Base-by-base conservation (phyloP, 202 grass and related monocot species). In the Bolboschoenoplectus hybrid region DNA sequence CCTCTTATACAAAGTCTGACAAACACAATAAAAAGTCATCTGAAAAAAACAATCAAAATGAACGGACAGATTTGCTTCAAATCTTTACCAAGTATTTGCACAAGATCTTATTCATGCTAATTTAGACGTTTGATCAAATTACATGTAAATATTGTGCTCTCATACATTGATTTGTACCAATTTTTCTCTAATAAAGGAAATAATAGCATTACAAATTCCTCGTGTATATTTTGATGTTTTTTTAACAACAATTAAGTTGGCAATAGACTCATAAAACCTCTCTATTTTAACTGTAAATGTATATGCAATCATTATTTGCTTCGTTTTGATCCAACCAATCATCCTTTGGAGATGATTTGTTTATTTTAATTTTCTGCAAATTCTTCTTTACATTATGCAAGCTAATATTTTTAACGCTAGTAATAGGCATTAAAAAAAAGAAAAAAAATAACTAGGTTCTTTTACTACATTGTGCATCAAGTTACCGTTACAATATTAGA, bases 391-490 rank as follows among this genome's bases (percentile, higher is more conserved):
- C 40, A 71, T 43, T 47, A 73, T 49, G 69, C 3, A 16, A 45
- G 41, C 67, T 70, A 9, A 44, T 44, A 45, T n/a, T 45, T 55
- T 56, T 11, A 77, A 32, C 49, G 55, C 50, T 55, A 38, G 7
- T 10, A 67, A 34, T 12, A 79, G 35, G 34, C 53, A 79, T 40
- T 9, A 58, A 58, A 38, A 58, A 38, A 3, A 5, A 9, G 8
- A 55, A 79, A n/a, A 3, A 57, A 77, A 8, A 39, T 32, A 46
- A 53, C 9, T n/a, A 78, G 35, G 34, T 79, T 58, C 11, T 57
- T 73, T 58, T 41, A 41, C 75, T 20, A 80, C 75, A 58, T 43
- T 60, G 53, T 58, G 14, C 35, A 60, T 79, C 26, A 76, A 76
- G 11, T 76, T 55, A 79, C 75, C 13, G 14, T 60, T 60, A 58